Evolutionary conservation across 2,329 filamentous ascomycete genomes (phyloP).

Genomic region (Pseudogymnoascus sp.): DNA sequence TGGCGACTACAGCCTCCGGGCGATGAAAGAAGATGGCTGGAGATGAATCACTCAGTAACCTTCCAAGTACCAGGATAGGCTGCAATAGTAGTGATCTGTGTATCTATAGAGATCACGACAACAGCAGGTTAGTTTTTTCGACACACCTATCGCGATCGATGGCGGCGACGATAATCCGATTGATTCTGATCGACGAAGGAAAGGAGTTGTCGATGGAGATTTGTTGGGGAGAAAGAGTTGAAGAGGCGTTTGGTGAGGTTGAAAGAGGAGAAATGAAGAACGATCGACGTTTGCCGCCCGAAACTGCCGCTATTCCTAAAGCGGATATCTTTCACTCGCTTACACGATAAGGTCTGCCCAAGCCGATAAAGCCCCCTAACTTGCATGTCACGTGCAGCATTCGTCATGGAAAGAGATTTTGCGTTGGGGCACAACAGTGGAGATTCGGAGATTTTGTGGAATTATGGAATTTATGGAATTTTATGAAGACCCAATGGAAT

Average conservation of each 20-base stretch:
- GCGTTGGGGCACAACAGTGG: background rate
- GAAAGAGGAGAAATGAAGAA: conserved; percentile 5
- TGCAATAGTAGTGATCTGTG: background rate
- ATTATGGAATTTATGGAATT: background rate
- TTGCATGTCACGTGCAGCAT: background rate
- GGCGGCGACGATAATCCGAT: background rate
- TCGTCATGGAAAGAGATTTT: background rate
- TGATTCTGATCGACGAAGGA: background rate
- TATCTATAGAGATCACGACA: background rate
- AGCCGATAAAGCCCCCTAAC: conserved; percentile 1
- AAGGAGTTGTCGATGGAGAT: background rate
- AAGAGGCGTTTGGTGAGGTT: background rate
- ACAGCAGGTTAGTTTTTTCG: background rate
- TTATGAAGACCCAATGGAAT: background rate
- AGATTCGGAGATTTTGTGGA: background rate
- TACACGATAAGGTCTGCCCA: background rate
- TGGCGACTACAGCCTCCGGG: conserved; percentile 6
- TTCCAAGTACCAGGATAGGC: background rate
- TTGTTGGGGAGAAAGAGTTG: background rate
- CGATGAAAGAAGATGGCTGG: conserved; percentile 1
- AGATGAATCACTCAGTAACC: conserved; percentile 6
- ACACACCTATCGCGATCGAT: background rate
- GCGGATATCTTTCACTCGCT: background rate
- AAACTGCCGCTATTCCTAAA: background rate
- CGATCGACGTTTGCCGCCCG: background rate